Conservation (phyloP, 768 basidiomycete species). For the Asterophora lycoperdoides region DNA sequence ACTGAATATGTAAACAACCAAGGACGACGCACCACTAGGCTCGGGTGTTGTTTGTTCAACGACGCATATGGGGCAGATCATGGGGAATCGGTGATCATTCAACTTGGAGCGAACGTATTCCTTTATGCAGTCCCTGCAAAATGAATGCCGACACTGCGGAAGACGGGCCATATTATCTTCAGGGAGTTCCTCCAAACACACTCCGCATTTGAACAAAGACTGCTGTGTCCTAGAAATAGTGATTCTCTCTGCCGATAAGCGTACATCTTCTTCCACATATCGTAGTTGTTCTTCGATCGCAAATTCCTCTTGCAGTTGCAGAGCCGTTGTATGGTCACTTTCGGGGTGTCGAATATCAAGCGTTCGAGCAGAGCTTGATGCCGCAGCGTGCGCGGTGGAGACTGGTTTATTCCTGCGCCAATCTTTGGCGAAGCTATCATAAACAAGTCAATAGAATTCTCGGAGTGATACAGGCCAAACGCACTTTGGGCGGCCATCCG, state of each 20-base stretch:
- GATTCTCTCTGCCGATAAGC: background rate
- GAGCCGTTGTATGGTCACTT: background rate
- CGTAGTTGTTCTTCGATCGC: background rate
- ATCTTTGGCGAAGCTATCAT: background rate
- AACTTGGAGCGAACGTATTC: constrained; percentile 41
- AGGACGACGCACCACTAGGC: constrained; percentile 1
- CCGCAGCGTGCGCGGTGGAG: background rate
- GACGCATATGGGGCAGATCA: constrained; percentile 57
- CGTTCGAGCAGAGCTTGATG: background rate
- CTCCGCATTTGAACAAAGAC: constrained; percentile 42
- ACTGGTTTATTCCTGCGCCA: background rate
- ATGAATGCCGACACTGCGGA: constrained; percentile 42
- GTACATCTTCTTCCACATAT: background rate
- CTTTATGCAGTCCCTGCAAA: constrained; percentile 52
- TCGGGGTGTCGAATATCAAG: background rate
- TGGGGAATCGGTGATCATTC: constrained; percentile 51
- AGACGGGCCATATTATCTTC: constrained; percentile 17
- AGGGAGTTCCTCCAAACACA: constrained; percentile 47
- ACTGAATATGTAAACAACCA: background rate
- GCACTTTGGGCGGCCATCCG: constrained; percentile 1
- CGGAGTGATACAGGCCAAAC: background rate
- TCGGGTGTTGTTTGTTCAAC: constrained; percentile 19
- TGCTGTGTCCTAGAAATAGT: constrained; percentile 16
- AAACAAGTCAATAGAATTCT: background rate
- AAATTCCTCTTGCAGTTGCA: background rate